Conservation (phyloP, 441 rosid species). For the Brassica hybrid region DNA sequence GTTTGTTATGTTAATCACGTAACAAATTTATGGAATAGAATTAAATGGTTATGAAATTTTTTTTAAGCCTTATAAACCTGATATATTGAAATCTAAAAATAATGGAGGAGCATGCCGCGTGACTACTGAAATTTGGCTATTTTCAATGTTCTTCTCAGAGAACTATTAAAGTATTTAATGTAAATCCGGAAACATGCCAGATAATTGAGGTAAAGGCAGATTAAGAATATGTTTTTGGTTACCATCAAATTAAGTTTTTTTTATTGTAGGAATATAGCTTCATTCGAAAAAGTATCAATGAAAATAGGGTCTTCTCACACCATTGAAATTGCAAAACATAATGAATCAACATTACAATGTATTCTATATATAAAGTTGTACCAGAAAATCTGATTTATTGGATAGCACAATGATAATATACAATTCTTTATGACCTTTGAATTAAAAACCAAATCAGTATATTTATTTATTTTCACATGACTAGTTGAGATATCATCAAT, state of each 20-base stretch:
- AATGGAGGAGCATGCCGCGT: constrained; percentile 12
- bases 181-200: constrained; percentile 8
- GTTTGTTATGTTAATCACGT: too few species aligned
- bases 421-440: background rate
- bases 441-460: constrained; percentile 8
- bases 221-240: background rate
- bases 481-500: background rate
- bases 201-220: constrained; percentile 11
- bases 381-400: background rate
- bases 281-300: background rate
- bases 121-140: background rate
- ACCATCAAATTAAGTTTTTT: background rate
- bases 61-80: background rate
- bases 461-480: background rate
- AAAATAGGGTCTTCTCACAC: background rate
- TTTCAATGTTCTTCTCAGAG: constrained; percentile 9
- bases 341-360: constrained; percentile 2
- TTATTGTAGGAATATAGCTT: constrained; percentile 9
- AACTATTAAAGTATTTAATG: background rate
- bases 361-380: background rate
- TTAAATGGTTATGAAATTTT: background rate
- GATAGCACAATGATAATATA: background rate
- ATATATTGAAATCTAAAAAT: background rate
- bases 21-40: background rate
- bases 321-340: background rate